Percentiles rank a stretch among this genome's conserved stretches.
Evolutionary conservation across 495 filamentous ascomycete species (phyloP).

Genomic region (Hyaloscypha bicolor): DNA sequence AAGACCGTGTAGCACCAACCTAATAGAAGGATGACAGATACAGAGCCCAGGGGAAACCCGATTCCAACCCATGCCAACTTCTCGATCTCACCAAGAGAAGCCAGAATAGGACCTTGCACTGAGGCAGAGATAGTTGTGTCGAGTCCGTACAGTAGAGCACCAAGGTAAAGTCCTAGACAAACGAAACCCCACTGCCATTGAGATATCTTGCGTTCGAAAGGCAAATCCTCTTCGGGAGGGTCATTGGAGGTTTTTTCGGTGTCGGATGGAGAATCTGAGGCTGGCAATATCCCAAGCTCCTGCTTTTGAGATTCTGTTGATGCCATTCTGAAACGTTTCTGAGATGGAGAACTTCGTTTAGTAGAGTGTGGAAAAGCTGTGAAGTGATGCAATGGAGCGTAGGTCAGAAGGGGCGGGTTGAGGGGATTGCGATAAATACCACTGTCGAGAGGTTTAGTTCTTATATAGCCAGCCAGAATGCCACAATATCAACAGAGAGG

Average conservation of each 20-base stretch:
- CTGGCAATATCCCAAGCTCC: background rate
- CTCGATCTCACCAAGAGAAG: constrained; percentile 48
- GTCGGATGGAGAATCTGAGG: background rate
- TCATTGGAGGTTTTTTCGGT: background rate
- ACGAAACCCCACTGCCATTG: background rate
- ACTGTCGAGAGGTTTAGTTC: too few relatives aligned
- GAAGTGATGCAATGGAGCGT: background rate
- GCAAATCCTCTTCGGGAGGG: background rate
- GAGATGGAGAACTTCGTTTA: background rate
- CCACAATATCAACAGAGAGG: too few relatives aligned
- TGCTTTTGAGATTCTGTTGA: background rate
- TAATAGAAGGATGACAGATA: constrained; percentile 46
- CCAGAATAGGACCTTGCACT: constrained; percentile 53
- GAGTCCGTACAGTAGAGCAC: constrained; percentile 31
- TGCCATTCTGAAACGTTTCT: background rate
- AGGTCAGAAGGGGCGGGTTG: background rate
- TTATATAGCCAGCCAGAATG: too few relatives aligned
- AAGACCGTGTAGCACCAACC: constrained; percentile 45
- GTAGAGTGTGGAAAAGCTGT: background rate
- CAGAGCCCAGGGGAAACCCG: constrained; percentile 52
- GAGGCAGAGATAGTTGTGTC: constrained; percentile 65
- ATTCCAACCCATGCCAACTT: constrained; percentile 59
- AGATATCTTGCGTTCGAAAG: background rate
- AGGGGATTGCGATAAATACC: too few relatives aligned
- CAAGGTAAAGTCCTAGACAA: background rate